Conservation (phyloP, 768 basidiomycete species). For the Xanthoconium stramineum region DNA sequence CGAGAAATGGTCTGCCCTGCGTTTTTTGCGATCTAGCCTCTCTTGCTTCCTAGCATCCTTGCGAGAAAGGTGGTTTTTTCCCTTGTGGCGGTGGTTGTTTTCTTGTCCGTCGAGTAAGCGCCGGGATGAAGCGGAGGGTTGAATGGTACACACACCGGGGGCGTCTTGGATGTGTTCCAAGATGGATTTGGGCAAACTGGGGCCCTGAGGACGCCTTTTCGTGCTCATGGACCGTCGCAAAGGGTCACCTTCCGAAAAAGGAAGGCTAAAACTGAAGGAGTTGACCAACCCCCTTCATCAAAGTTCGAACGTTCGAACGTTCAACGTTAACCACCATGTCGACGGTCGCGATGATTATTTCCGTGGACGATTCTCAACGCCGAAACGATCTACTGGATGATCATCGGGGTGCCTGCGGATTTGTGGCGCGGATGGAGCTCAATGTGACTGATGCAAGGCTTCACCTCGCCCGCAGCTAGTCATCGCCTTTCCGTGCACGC, state of each 20-base stretch:
- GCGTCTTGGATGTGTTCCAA: slow-evolving; percentile 22
- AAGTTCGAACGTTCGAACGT: no score
- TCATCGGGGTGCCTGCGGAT: no score
- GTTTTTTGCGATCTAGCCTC: slow-evolving; percentile 55
- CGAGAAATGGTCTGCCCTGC: slow-evolving; percentile 60
- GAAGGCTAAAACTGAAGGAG: neutral
- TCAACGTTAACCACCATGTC: no score
- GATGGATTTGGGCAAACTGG: slow-evolving; percentile 28
- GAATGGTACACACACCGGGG: slow-evolving; percentile 9
- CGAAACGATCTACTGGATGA: no score
- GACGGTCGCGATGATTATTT: no score
- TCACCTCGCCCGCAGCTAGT: no score
- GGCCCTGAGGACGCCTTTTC: slow-evolving; percentile 15
- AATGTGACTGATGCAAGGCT: no score
- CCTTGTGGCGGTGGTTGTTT: slow-evolving; percentile 2
- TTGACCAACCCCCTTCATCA: no score
- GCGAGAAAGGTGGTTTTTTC: slow-evolving; percentile 35
- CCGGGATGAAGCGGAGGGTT: neutral
- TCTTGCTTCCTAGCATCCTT: slow-evolving; percentile 66
- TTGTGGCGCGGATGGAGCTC: no score
- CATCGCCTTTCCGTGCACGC: neutral
- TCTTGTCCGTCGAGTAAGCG: neutral
- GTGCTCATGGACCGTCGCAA: slow-evolving; percentile 10
- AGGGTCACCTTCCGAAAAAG: neutral
- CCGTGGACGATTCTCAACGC: no score